phyloP scores from a whole-genome alignment of 2,329 filamentous ascomycete genomes.

The Epicoccum sorghinum region DNA sequence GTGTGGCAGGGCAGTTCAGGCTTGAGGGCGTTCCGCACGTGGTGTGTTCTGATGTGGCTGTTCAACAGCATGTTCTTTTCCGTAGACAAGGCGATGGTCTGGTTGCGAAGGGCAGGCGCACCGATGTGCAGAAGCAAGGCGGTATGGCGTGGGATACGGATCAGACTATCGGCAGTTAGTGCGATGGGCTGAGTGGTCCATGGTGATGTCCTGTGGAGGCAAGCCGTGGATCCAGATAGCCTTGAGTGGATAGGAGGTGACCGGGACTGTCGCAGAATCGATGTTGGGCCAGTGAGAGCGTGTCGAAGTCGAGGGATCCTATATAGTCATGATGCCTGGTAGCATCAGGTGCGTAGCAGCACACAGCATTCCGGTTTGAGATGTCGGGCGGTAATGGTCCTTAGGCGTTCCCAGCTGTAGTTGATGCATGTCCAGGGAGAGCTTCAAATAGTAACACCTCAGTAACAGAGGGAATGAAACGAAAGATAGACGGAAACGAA shows the following conservation, averaged over 20 bases:
- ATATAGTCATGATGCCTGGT: not conserved
- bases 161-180: not conserved
- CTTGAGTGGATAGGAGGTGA: too few species aligned
- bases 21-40: not conserved
- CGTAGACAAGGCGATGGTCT: too few species aligned
- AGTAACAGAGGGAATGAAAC: not conserved
- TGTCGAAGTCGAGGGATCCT: not conserved
- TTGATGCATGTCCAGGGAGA: not conserved
- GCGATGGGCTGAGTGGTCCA: not conserved
- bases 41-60: not conserved
- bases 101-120: not conserved
- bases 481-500: not conserved
- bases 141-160: not conserved
- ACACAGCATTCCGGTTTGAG: not conserved
- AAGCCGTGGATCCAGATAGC: too few species aligned
- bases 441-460: too few species aligned
- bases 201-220: not conserved
- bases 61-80: not conserved
- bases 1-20: too few species aligned
- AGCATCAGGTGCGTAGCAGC: not conserved
- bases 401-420: not conserved
- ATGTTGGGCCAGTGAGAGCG: too few species aligned
- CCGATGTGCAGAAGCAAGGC: not conserved
- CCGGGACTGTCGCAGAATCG: too few species aligned
- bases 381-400: not conserved